Evolutionary conservation across 1,284 basidiomycete species (phyloP), one percentile per base, ranked within the genome.

Genomic region (Pholiota adiposa): DNA sequence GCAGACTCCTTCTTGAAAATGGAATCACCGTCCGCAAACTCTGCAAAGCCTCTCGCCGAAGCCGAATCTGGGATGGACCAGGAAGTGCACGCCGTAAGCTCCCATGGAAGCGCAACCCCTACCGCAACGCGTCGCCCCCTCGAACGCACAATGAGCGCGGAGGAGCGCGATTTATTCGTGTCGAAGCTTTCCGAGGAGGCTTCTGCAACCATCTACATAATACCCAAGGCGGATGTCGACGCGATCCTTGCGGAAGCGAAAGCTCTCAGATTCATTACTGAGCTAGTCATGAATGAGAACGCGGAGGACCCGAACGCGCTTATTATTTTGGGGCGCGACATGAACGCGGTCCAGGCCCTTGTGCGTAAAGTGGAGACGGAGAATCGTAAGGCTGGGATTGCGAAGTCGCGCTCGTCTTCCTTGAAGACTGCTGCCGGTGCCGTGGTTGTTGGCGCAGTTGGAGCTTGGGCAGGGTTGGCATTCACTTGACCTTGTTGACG

Each of bases 81-180:
- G 11, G 56, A 58, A 44, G 56, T 52, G 4, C 19, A 40, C 27
- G 53, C 50, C 46, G 43, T 36, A 29, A 58, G 41, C 33, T 60
- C 43, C 18, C 29, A 36, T 48, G 50, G 21, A 44, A 40, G 50
- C 29, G 43, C 61, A 23, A 58, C 64, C 21, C 51, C 62, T 21
- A 58, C 59, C 63, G 60, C 27, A 59, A 67, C 59, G 54, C 68
- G 25, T 33, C 58, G 38, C 54, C 61, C 75, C 25, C 73, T 84
- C 19, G 61, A 63, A 14, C 80, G 82, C 25, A 77, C 82, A 4
- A 80, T 85, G 81, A 86, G 83, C 62, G 65, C 76, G 23, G 78
- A 81, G 59, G 76, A 85, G 64, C 79, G 85, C 18, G 74, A 77
- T 46, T 50, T 69, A 8, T 87, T 87, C 69, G 66, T 86, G 21